Evolutionary conservation across 164 flowering plant genomes (phyloP).

Genomic region (Tetracentron sinense): DNA sequence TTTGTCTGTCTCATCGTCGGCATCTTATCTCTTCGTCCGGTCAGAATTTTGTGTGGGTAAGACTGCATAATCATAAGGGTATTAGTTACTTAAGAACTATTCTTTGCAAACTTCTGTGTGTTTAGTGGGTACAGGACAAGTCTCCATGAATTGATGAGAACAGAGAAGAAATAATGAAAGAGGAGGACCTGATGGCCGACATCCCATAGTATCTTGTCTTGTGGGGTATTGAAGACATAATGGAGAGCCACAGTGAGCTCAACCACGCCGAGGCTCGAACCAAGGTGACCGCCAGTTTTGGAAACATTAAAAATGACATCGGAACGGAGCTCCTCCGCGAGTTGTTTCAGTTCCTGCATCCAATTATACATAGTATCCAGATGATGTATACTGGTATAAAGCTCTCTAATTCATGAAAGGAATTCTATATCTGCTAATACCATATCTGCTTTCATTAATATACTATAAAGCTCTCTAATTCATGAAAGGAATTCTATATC

Average conservation of each 20-base stretch:
- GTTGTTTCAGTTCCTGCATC: slow-evolving; percentile 81
- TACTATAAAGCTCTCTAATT: slow-evolving; percentile 40
- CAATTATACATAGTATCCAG: not conserved
- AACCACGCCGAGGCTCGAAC: slow-evolving; percentile 94
- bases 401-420: not conserved
- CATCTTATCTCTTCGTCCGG: slow-evolving; percentile 90
- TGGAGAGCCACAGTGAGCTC: slow-evolving; percentile 98
- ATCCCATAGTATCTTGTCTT: slow-evolving; percentile 86
- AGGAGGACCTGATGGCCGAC: slow-evolving; percentile 89
- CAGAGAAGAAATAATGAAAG: not conserved
- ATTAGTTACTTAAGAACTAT: slow-evolving; percentile 8
- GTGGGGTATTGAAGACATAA: slow-evolving; percentile 82
- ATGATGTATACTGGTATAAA: not conserved
- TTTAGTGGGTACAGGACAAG: not conserved
- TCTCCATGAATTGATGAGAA: not conserved
- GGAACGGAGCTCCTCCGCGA: slow-evolving; percentile 79
- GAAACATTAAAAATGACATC: slow-evolving; percentile 91
- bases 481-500: not conserved
- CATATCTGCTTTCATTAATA: not conserved
- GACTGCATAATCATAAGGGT: slow-evolving; percentile 42
- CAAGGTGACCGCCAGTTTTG: slow-evolving; percentile 92
- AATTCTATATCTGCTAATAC: no score
- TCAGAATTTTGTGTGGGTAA: slow-evolving; percentile 91
- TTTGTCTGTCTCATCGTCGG: slow-evolving; percentile 78
- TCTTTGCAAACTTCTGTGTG: not conserved